phyloP scores from a whole-genome alignment of 495 filamentous ascomycete species.

The Tuber umbilicatum region DNA sequence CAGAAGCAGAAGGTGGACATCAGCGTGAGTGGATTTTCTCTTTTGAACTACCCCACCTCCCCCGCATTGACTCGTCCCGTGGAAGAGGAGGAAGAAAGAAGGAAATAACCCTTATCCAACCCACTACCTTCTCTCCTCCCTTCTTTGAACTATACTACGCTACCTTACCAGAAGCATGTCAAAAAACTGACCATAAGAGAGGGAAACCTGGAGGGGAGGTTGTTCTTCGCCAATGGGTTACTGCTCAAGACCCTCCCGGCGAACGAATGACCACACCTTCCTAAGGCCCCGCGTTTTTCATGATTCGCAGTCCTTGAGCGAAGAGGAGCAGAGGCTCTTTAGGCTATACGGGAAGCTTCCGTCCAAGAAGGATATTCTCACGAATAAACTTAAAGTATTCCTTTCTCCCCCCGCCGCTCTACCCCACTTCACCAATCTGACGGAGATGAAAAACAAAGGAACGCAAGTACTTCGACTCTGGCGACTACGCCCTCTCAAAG shows the following conservation, averaged over 20 bases:
- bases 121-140: constrained; percentile 13
- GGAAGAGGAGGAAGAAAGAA: neutral
- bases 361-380: constrained; percentile 88
- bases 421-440: constrained; percentile 8
- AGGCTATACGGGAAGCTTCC: constrained; percentile 95
- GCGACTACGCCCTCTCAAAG: constrained; percentile 96
- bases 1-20: constrained; percentile 96
- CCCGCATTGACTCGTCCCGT: constrained; percentile 13
- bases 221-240: constrained; percentile 3
- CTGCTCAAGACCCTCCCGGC: neutral
- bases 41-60: constrained; percentile 17
- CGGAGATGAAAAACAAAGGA: constrained; percentile 51
- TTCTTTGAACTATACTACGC: neutral
- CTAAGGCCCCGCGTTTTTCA: neutral
- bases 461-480: constrained; percentile 98
- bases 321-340: constrained; percentile 92
- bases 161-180: constrained; percentile 9
- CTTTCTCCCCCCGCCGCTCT: constrained; percentile 12
- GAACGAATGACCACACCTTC: neutral
- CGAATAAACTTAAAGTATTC: constrained; percentile 82
- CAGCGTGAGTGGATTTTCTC: constrained; percentile 57
- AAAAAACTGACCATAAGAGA: constrained; percentile 16
- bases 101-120: constrained; percentile 13
- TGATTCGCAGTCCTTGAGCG: constrained; percentile 62
- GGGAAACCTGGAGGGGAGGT: constrained; percentile 7